Percentiles rank a stretch among this genome's conserved stretches.
These are phyloP conservation scores for Magnolia sinica DNA, from an alignment of 164 flowering plant genomes.

Conservation along the genomic window DNA sequence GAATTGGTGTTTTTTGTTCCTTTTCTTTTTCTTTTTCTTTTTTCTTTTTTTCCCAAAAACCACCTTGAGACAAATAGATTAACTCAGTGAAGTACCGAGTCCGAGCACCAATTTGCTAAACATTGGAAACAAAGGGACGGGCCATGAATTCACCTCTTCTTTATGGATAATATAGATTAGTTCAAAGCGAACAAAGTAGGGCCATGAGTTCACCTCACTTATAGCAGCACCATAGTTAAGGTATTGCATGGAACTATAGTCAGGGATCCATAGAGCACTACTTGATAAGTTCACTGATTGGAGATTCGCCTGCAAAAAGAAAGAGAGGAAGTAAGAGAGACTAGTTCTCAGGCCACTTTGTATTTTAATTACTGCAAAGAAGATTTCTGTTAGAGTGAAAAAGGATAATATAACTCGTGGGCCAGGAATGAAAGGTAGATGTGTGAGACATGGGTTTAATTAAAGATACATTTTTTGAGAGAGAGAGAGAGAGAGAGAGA, in stretches of 20 bases:
- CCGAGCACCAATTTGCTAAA: neutral
- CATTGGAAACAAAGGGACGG: neutral
- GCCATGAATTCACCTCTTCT: neutral
- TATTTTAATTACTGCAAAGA: neutral
- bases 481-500: no score
- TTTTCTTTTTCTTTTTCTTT: no score
- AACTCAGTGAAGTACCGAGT: neutral
- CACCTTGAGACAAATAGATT: neutral
- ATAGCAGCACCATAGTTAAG: slow-evolving; percentile 75
- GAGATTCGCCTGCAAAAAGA: slow-evolving; percentile 43
- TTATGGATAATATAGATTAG: no score
- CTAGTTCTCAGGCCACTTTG: neutral
- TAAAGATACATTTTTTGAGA: no score
- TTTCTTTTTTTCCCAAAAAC: no score
- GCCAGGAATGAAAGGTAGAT: neutral
- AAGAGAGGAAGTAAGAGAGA: neutral
- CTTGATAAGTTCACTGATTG: slow-evolving; percentile 53
- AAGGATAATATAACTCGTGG: neutral
- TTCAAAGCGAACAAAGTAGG: no score
- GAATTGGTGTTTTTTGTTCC: neutral
- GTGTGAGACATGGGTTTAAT: neutral
- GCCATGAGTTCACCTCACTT: slow-evolving; percentile 49
- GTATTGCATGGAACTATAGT: slow-evolving; percentile 33
- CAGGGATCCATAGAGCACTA: slow-evolving; percentile 45
- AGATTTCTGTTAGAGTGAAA: neutral